Percentiles rank a stretch among this genome's conserved stretches.
Evolutionary conservation across 169 alveolate genomes (phyloP).

Genomic region (Plasmodium fragile): DNA sequence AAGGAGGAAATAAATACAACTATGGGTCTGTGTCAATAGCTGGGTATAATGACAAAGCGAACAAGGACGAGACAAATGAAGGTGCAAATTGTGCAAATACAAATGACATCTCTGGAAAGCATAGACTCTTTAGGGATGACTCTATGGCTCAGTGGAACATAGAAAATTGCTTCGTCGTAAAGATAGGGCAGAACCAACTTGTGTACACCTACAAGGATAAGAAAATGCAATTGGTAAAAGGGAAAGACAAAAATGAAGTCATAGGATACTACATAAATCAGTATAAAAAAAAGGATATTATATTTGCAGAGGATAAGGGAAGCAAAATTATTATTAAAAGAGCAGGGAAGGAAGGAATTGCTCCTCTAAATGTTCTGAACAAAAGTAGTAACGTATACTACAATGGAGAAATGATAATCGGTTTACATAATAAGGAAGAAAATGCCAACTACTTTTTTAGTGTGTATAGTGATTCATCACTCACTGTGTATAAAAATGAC

Average conservation of each 20-base stretch:
- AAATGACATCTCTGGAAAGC: neutral
- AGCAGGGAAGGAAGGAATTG: neutral
- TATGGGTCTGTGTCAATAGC: constrained; percentile 5
- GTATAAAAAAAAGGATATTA: constrained; percentile 25
- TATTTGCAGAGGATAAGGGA: constrained; percentile 28
- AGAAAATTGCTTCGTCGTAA: constrained; percentile 22
- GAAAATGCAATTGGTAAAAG: constrained; percentile 8
- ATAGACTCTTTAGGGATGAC: constrained; percentile 16
- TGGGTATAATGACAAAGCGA: neutral
- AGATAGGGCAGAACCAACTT: neutral
- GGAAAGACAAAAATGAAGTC: constrained; percentile 7
- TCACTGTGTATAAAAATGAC: constrained; percentile 43
- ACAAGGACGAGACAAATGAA: neutral
- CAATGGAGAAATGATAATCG: constrained; percentile 42
- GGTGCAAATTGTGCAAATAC: neutral
- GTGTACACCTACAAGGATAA: constrained; percentile 14
- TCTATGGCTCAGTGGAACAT: constrained; percentile 20
- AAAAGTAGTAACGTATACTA: constrained; percentile 62
- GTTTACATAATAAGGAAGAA: constrained; percentile 32
- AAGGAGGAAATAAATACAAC: constrained; percentile 9
- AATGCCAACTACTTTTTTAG: constrained; percentile 48
- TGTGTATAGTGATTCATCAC: constrained; percentile 53
- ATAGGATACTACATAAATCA: constrained; percentile 52
- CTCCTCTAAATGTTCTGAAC: neutral
- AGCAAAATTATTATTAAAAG: constrained; percentile 21